Evolutionary conservation across 495 filamentous ascomycete genomes (phyloP).

Genomic region (Paragyromitra xinjiangensis): DNA sequence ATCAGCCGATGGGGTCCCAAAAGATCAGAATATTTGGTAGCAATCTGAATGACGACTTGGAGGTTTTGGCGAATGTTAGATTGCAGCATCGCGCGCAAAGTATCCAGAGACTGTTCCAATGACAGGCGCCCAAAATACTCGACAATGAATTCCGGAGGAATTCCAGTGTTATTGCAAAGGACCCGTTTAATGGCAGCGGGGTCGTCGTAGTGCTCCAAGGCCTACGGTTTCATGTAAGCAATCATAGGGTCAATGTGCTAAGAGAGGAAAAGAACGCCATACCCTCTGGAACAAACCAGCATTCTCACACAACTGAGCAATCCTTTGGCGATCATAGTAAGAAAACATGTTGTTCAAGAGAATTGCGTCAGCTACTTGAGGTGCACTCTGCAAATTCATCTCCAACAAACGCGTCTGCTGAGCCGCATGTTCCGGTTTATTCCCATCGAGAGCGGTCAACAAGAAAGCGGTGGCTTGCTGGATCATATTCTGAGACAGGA

Average conservation of each 20-base stretch:
- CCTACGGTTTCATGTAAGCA: constrained; percentile 58
- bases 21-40: constrained; percentile 97
- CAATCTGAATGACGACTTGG: constrained; percentile 89
- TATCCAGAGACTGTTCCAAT: constrained; percentile 92
- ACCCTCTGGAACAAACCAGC: constrained; percentile 81
- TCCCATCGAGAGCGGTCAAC: constrained; percentile 89
- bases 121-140: constrained; percentile 92
- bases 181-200: constrained; percentile 87
- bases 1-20: constrained; percentile 90
- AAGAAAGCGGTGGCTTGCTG: constrained; percentile 98
- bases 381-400: constrained; percentile 97
- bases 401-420: constrained; percentile 94
- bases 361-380: constrained; percentile 97
- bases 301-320: constrained; percentile 90
- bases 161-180: constrained; percentile 74
- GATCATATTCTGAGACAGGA: constrained; percentile 96
- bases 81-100: constrained; percentile 93
- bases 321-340: constrained; percentile 87
- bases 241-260: constrained; percentile 23
- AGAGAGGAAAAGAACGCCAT: constrained; percentile 22
- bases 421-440: constrained; percentile 91
- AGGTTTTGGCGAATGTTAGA: constrained; percentile 96
- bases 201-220: constrained; percentile 93
- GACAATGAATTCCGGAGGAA: constrained; percentile 88
- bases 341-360: constrained; percentile 97